A percentile compares a stretch with the other conserved stretches of the same genome.
Evolutionary conservation across 1,284 basidiomycete genomes (phyloP).

Genomic region (Caloboletus inedulis): DNA sequence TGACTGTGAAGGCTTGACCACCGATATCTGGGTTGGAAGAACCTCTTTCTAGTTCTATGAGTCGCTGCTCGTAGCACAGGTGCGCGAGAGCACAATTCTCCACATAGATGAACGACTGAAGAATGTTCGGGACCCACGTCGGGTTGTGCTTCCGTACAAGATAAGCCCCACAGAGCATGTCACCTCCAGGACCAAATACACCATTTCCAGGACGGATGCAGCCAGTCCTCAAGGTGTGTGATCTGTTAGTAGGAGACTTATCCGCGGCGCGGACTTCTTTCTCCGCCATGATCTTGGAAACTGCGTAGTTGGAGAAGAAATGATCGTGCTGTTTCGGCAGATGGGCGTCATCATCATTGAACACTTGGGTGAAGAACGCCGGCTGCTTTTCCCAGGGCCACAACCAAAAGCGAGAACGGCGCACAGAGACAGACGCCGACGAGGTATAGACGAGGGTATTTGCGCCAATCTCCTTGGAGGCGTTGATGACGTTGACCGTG

Average conservation of each 20-base stretch:
- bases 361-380: conserved; percentile 50
- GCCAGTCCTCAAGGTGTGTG: conserved; percentile 54
- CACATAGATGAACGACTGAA: conserved; percentile 67
- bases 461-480: conserved; percentile 43
- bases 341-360: conserved; percentile 52
- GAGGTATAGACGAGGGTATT: conserved; percentile 59
- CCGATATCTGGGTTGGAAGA: conserved; percentile 58
- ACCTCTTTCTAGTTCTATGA: conserved; percentile 45
- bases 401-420: conserved; percentile 54
- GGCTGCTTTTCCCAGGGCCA: conserved; percentile 71
- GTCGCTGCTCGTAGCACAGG: conserved; percentile 66
- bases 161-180: conserved; percentile 60
- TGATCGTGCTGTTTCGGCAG: conserved; percentile 49
- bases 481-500: conserved; percentile 56
- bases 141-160: conserved; percentile 57
- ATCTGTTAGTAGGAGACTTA: conserved; percentile 35
- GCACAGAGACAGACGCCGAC: conserved; percentile 54
- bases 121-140: conserved; percentile 54
- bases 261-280: conserved; percentile 54
- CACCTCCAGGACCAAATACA: conserved; percentile 69
- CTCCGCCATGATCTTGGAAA: conserved; percentile 56
- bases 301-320: conserved; percentile 72
- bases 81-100: conserved; percentile 72
- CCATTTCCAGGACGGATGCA: conserved; percentile 73
- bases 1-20: conserved; percentile 62